phyloP scores from a whole-genome alignment of 768 basidiomycete species.

The Cystofilobasidium capitatum region DNA sequence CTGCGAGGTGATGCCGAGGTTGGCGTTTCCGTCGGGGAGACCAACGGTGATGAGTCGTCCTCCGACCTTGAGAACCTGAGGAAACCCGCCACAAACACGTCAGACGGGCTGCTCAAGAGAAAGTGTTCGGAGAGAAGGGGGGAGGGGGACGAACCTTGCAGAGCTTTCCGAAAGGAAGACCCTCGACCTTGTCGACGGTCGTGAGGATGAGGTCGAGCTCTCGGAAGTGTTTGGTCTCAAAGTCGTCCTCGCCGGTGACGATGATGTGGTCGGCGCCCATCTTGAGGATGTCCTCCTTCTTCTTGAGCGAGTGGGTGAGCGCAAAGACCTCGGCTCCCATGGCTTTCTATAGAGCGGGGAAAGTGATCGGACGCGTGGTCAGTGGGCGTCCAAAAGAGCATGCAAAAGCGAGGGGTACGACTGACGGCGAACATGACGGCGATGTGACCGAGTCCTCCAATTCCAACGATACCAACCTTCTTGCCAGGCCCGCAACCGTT shows the following conservation, averaged over 20 bases:
- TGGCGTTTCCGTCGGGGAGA: constrained; percentile 3
- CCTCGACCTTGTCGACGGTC: constrained; percentile 24
- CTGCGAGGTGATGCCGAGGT: constrained; percentile 24
- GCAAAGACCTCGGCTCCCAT: constrained; percentile 53
- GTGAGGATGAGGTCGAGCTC: constrained; percentile 25
- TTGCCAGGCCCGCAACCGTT: constrained; percentile 54
- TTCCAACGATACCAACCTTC: constrained; percentile 56
- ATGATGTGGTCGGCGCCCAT: constrained; percentile 45
- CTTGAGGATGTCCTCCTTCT: constrained; percentile 51
- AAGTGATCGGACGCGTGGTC: background rate
- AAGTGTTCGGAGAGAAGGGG: too few relatives aligned
- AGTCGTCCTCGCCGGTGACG: constrained; percentile 26
- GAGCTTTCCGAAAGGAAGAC: constrained; percentile 23
- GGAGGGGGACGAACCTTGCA: too few relatives aligned
- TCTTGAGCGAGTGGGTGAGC: constrained; percentile 50
- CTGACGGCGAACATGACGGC: constrained; percentile 42
- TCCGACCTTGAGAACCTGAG: constrained; percentile 18
- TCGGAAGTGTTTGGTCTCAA: constrained; percentile 14
- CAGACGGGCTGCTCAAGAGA: too few relatives aligned
- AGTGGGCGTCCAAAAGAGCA: too few relatives aligned
- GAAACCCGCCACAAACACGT: too few relatives aligned
- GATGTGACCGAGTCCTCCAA: constrained; percentile 49
- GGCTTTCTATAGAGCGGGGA: constrained; percentile 37
- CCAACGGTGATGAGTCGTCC: constrained; percentile 15
- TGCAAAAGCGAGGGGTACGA: too few relatives aligned